These are phyloP conservation scores for Lizonia empirigonia DNA, from an alignment of 2,329 filamentous ascomycete genomes.

Conservation along the genomic window DNA sequence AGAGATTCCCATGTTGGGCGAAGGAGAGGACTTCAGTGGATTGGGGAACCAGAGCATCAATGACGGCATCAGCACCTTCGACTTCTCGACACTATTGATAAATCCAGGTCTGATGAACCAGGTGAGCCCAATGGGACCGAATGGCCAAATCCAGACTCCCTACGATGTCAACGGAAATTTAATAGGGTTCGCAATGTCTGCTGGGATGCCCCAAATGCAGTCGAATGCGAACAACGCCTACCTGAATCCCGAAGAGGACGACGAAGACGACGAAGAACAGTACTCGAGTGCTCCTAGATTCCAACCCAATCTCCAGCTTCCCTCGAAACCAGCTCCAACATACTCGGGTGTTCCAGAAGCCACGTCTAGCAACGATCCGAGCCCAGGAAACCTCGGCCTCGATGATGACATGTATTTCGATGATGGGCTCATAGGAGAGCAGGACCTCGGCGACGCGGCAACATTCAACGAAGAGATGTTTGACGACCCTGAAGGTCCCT, in stretches of 20 bases:
- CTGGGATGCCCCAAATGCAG: constrained; percentile 22
- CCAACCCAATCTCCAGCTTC: background rate
- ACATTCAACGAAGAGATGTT: constrained; percentile 77
- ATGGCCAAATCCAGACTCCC: constrained; percentile 34
- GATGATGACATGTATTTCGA: constrained; percentile 72
- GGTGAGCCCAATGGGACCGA: constrained; percentile 31
- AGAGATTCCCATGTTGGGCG: constrained; percentile 63
- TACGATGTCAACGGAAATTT: constrained; percentile 39
- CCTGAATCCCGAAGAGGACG: constrained; percentile 12
- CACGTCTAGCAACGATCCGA: constrained; percentile 13
- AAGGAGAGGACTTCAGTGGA: constrained; percentile 40
- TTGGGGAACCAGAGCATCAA: constrained; percentile 37
- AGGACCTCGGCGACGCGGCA: constrained; percentile 57
- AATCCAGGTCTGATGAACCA: constrained; percentile 24
- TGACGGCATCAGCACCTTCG: constrained; percentile 27
- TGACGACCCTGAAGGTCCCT: constrained; percentile 58
- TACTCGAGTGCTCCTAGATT: constrained; percentile 12
- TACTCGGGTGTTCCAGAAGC: constrained; percentile 1
- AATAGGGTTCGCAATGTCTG: constrained; percentile 44
- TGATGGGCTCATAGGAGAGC: constrained; percentile 63
- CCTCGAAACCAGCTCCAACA: background rate
- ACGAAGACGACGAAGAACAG: constrained; percentile 16
- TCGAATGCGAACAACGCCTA: constrained; percentile 4
- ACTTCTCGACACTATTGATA: constrained; percentile 43
- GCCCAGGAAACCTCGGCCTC: constrained; percentile 23